These are phyloP conservation scores for Yamadazyma atlantica DNA, from an alignment of 1,139 yeast species.

Conservation along the genomic window DNA sequence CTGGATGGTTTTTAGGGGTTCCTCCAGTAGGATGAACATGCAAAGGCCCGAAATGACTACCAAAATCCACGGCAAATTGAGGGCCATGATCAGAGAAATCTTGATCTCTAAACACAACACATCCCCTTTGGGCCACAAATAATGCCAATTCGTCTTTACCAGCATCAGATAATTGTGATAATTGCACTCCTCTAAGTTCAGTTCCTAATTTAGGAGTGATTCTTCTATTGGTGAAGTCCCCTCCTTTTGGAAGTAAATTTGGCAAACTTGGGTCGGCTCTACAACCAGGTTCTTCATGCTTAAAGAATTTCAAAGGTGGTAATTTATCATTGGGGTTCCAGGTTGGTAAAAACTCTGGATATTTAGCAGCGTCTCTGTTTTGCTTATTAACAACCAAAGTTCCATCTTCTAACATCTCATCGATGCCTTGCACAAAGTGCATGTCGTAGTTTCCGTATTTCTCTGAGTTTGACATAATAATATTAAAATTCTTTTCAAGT, in stretches of 20 bases:
- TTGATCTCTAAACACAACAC: conserved; percentile 63
- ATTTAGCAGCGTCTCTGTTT: conserved; percentile 28
- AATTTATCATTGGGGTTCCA: conserved; percentile 48
- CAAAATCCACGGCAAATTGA: conserved; percentile 50
- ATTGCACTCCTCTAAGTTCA: conserved; percentile 55
- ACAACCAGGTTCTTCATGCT: conserved; percentile 51
- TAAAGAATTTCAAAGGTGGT: conserved; percentile 47
- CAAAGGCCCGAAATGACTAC: conserved; percentile 63
- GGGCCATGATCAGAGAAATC: conserved; percentile 59
- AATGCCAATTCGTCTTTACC: conserved; percentile 65
- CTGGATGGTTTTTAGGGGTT: conserved; percentile 55
- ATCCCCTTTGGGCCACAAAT: conserved; percentile 62
- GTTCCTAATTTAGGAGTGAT: conserved; percentile 68
- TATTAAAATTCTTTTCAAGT: too few species aligned
- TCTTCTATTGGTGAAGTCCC: conserved; percentile 26
- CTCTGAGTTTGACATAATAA: conserved; percentile 12
- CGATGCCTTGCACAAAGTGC: conserved; percentile 40
- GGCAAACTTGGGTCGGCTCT: conserved; percentile 54
- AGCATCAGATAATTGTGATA: conserved; percentile 45
- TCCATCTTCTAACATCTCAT: conserved; percentile 39
- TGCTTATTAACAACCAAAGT: conserved; percentile 28
- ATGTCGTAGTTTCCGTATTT: conserved; percentile 41
- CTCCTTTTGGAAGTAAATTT: conserved; percentile 41
- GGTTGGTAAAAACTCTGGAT: conserved; percentile 48
- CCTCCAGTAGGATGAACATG: conserved; percentile 75